A percentile compares a stretch with the other conserved stretches of the same genome.
phyloP scores from a whole-genome alignment of 768 basidiomycete genomes.

The Lactarius trivialis region DNA sequence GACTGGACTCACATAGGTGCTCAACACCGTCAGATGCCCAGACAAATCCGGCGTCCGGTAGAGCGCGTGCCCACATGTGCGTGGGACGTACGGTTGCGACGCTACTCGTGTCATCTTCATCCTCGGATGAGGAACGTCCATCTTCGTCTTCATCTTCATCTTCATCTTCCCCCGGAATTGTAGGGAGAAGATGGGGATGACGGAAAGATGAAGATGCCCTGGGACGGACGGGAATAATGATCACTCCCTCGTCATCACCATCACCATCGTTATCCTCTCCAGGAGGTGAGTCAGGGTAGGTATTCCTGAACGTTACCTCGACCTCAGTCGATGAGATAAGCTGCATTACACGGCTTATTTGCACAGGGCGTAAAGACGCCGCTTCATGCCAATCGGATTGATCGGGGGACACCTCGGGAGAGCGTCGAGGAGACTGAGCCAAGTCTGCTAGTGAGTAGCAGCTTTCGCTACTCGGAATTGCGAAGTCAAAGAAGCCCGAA shows the following conservation, averaged over 20 bases:
- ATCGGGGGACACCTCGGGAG: not conserved
- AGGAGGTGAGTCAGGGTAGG: not conserved
- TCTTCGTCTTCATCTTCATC: too few relatives aligned
- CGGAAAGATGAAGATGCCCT: not conserved
- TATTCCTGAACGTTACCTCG: conserved; percentile 1
- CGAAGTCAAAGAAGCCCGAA: not conserved
- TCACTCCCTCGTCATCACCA: not conserved
- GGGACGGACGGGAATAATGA: not conserved
- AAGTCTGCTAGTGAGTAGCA: not conserved
- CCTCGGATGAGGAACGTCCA: not conserved
- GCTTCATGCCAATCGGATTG: too few relatives aligned
- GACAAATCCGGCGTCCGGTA: not conserved
- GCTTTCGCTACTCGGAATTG: not conserved
- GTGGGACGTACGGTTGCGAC: conserved; percentile 8
- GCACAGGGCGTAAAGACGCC: not conserved
- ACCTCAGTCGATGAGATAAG: conserved; percentile 1
- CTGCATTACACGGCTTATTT: not conserved
- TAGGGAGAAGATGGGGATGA: conserved; percentile 11
- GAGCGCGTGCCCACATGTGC: not conserved
- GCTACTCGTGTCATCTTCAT: conserved; percentile 3
- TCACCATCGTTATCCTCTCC: not conserved
- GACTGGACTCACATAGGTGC: not conserved
- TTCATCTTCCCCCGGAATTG: conserved; percentile 3
- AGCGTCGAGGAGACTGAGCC: not conserved
- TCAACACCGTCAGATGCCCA: not conserved